Conservation (phyloP, 768 basidiomycete genomes). For the Collybiopsis confluens region DNA sequence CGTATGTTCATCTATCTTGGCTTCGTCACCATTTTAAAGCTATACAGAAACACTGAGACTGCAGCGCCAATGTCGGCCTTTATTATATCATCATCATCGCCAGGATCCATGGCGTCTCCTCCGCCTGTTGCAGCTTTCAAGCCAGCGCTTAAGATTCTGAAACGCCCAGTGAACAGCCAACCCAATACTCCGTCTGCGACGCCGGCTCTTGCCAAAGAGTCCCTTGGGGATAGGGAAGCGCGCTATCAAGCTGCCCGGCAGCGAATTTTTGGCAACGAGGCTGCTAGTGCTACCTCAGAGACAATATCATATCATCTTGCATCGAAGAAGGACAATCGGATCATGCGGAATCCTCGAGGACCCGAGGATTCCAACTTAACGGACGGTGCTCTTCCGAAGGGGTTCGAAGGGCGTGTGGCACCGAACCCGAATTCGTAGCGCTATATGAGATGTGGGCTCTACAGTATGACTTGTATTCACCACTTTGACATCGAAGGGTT, state of each 20-base stretch:
- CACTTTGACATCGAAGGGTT: too few relatives aligned
- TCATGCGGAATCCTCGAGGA: slow-evolving; percentile 30
- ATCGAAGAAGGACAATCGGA: slow-evolving; percentile 6
- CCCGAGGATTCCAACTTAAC: slow-evolving; percentile 14
- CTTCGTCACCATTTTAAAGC: neutral
- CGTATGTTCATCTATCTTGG: slow-evolving; percentile 41
- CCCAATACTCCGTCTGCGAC: neutral
- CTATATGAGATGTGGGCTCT: too few relatives aligned
- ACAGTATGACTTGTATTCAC: too few relatives aligned
- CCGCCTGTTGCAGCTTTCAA: slow-evolving; percentile 56
- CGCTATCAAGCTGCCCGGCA: slow-evolving; percentile 71
- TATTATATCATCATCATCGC: slow-evolving; percentile 37
- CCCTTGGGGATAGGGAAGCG: slow-evolving; percentile 64
- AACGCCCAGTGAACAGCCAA: slow-evolving; percentile 46
- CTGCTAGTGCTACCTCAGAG: neutral
- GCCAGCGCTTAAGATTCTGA: slow-evolving; percentile 65
- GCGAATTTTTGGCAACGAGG: slow-evolving; percentile 55
- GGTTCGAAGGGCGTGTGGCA: slow-evolving; percentile 16
- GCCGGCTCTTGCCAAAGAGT: neutral
- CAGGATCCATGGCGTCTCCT: slow-evolving; percentile 33
- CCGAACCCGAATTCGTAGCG: neutral
- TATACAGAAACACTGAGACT: slow-evolving; percentile 47
- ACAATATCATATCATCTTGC: neutral
- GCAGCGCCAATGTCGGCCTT: slow-evolving; percentile 69
- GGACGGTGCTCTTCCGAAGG: slow-evolving; percentile 15